These are phyloP conservation scores for Entamoeba moshkovskii DNA, from an alignment of 208 protist genomes.

Conservation along the genomic window DNA sequence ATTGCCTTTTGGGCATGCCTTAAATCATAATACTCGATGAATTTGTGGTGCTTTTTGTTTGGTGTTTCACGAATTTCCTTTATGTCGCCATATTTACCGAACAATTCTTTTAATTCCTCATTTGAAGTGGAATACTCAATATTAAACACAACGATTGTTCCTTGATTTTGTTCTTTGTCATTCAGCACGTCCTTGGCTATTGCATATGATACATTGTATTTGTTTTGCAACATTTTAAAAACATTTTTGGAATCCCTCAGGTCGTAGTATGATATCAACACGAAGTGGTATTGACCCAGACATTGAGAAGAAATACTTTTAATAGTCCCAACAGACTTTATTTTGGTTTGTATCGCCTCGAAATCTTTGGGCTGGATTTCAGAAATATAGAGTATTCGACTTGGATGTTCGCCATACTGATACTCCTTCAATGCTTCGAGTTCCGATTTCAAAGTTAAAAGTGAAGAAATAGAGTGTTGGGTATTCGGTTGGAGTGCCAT, in stretches of 20 bases:
- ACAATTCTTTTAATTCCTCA: slow-evolving; percentile 33
- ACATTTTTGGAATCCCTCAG: neutral
- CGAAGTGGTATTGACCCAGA: neutral
- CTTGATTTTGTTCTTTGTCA: slow-evolving; percentile 37
- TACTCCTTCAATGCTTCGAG: neutral
- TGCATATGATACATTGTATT: neutral
- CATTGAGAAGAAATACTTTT: neutral
- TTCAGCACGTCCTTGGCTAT: neutral
- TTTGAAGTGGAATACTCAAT: slow-evolving; percentile 32
- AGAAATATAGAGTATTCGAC: neutral
- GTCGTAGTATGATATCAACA: neutral
- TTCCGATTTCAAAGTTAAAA: neutral
- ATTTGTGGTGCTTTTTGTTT: slow-evolving; percentile 50
- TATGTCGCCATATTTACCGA: slow-evolving; percentile 44
- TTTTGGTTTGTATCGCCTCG: neutral
- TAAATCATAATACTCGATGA: slow-evolving; percentile 52
- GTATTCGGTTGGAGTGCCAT: too few relatives aligned
- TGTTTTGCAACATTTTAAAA: neutral
- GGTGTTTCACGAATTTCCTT: slow-evolving; percentile 55
- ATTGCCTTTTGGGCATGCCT: slow-evolving; percentile 42
- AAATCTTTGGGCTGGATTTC: neutral
- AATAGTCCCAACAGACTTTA: neutral
- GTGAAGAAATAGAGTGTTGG: too few relatives aligned
- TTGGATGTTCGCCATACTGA: neutral
- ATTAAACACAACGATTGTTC: slow-evolving; percentile 54